Percentiles rank a stretch among this genome's conserved stretches.
phyloP scores from a whole-genome alignment of 139 green algal species.

The Tetraselmis chui region DNA sequence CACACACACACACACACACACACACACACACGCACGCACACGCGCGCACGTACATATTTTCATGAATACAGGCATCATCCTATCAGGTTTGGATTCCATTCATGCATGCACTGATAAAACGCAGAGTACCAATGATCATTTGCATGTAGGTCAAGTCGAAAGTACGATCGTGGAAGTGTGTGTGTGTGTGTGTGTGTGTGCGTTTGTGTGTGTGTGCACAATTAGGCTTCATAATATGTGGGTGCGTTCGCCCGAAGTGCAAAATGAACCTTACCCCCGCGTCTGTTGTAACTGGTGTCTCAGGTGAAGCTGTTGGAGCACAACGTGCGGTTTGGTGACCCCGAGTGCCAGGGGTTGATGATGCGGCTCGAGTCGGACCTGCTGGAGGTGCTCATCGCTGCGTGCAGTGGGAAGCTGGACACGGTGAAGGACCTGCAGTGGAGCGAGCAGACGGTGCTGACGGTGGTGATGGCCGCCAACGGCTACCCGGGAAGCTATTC shows the following conservation, averaged over 20 bases:
- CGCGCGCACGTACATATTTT: too few species aligned
- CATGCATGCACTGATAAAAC: too few species aligned
- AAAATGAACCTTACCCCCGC: background rate
- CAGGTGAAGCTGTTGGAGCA: conserved; percentile 91
- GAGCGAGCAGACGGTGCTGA: conserved; percentile 62
- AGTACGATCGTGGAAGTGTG: too few species aligned
- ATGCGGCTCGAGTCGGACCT: conserved; percentile 81
- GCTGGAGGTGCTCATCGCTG: conserved; percentile 56
- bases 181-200: too few species aligned
- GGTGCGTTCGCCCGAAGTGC: background rate
- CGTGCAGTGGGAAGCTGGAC: conserved; percentile 27
- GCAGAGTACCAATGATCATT: too few species aligned
- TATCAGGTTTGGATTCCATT: too few species aligned
- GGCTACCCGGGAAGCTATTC: conserved; percentile 91
- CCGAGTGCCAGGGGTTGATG: conserved; percentile 96
- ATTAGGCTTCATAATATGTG: too few species aligned
- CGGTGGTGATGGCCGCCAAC: conserved; percentile 84
- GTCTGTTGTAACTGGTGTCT: background rate
- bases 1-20: too few species aligned
- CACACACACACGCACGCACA: too few species aligned
- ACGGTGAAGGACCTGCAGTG: conserved; percentile 46
- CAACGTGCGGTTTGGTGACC: conserved; percentile 97
- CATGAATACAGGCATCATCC: too few species aligned
- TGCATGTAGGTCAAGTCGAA: too few species aligned
- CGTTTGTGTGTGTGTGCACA: too few species aligned